Evolutionary conservation across 495 filamentous ascomycete species (phyloP).

Genomic region (Lophium mytilinum): DNA sequence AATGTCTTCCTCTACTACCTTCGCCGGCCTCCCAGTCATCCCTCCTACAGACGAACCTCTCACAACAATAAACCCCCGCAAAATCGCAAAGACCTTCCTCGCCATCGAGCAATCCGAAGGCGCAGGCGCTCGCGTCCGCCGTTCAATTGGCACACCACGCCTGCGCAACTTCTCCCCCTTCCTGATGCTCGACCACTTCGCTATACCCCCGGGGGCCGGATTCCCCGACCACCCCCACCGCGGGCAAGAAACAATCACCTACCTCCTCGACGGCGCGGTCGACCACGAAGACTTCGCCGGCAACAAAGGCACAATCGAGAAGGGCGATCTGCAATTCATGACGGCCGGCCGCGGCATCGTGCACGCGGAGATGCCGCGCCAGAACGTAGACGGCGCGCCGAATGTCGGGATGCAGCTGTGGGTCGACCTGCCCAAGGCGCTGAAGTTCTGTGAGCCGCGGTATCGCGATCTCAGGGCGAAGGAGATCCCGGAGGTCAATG

Average conservation of each 20-base stretch:
- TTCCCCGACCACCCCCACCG: constrained; percentile 83
- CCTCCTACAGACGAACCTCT: constrained; percentile 30
- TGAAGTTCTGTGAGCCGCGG: constrained; percentile 84
- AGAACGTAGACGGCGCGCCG: constrained; percentile 63
- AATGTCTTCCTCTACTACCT: constrained; percentile 19
- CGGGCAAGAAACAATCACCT: constrained; percentile 74
- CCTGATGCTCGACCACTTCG: constrained; percentile 96
- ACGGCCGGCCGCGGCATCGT: constrained; percentile 88
- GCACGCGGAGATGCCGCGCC: constrained; percentile 92
- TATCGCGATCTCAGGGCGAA: constrained; percentile 72
- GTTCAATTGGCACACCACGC: constrained; percentile 77
- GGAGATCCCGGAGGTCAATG: constrained; percentile 66
- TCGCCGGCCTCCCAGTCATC: constrained; percentile 36
- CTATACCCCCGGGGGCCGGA: constrained; percentile 67
- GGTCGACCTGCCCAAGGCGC: constrained; percentile 76
- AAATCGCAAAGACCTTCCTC: constrained; percentile 72
- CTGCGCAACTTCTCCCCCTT: constrained; percentile 87
- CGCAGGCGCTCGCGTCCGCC: constrained; percentile 77
- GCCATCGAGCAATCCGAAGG: constrained; percentile 85
- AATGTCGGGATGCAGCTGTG: constrained; percentile 90
- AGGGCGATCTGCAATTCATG: constrained; percentile 95
- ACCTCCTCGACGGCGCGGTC: constrained; percentile 71
- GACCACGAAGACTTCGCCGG: constrained; percentile 97
- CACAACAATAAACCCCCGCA: constrained; percentile 51
- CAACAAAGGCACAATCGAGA: constrained; percentile 72